phyloP scores from a whole-genome alignment of 2,329 filamentous ascomycete species.

The Pseudogymnoascus sp. region DNA sequence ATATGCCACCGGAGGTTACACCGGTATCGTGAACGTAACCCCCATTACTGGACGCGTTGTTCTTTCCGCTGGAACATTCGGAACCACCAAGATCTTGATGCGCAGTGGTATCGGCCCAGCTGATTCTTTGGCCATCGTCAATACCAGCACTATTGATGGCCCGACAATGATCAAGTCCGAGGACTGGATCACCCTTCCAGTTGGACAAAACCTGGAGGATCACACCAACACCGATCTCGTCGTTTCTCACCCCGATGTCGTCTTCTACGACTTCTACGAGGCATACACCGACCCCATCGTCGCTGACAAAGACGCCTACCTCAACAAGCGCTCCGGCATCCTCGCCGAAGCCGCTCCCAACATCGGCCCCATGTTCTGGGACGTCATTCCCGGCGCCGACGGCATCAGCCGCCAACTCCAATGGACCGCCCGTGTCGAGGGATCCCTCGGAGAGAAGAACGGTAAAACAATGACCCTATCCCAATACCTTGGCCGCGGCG shows the following conservation, averaged over 20 bases:
- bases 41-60: constrained; percentile 29
- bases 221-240: constrained; percentile 50
- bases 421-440: constrained; percentile 57
- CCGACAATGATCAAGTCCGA: constrained; percentile 23
- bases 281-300: constrained; percentile 42
- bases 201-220: constrained; percentile 54
- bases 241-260: constrained; percentile 37
- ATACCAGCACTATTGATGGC: background rate
- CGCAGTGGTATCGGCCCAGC: constrained; percentile 53
- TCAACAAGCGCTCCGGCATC: constrained; percentile 46
- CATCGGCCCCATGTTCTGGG: constrained; percentile 54
- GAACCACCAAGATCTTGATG: constrained; percentile 35
- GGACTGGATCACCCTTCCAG: constrained; percentile 51
- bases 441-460: constrained; percentile 18
- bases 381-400: constrained; percentile 48
- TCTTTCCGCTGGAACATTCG: constrained; percentile 6
- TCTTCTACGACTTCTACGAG: constrained; percentile 54
- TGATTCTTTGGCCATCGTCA: constrained; percentile 29
- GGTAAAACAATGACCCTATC: constrained; percentile 34
- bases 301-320: constrained; percentile 36
- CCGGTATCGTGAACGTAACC: constrained; percentile 37
- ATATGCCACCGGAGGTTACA: constrained; percentile 42
- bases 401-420: constrained; percentile 56
- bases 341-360: constrained; percentile 57
- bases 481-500: constrained; percentile 56